Base-by-base conservation (phyloP, 2,329 filamentous ascomycete species). In the Zymoseptoria ardabiliae region DNA sequence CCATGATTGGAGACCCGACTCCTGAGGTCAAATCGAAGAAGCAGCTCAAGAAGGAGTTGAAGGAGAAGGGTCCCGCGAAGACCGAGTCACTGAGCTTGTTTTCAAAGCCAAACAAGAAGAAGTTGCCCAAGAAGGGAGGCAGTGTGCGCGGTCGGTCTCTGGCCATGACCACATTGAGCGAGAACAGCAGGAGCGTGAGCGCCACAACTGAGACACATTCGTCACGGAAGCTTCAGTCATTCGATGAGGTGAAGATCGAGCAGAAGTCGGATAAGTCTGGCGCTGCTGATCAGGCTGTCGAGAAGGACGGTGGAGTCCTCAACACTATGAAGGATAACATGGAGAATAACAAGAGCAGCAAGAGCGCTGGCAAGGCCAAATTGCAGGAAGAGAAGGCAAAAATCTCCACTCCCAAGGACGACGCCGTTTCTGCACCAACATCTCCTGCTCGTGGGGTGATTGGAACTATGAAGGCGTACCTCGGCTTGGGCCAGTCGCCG, bases 21-120 rank as follows among this genome's bases (percentile, higher is more conserved):
- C 11, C 30, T 1, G 30, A 54, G 35, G 51, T 55, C 21, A 56
- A 58, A 20, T 51, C 49, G 6, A 55, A 59, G 57, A 68, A 66
- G 61, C 22, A 52, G 10, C 35, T 63, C 7, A 72, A 71, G 57
- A 68, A 66, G 61, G 22, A 52, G 10, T 35, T 63, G 8, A 72
- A 71, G 61, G 23, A 63, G 19, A 72, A 72, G 58, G 72, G 72
- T 41, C 71, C 72, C 4, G 68, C 67, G n/a, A 68, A 72, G 65
- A 73, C 72, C 0, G 70, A 72, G 30, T 72, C 71, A 11, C 62
- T 71, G 21, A 72, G 69, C 56, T 61, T 69, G 22, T 74, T 72
- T 52, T 62, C 59, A 17, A 70, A 59, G 55, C 28, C 35, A 25
- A 30, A 30, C 17, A 66, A 66, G 60, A 66, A 65, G 57, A 64